Evolutionary conservation across 257 asterid species (phyloP).

Genomic region (Gynochthodes officinalis): DNA sequence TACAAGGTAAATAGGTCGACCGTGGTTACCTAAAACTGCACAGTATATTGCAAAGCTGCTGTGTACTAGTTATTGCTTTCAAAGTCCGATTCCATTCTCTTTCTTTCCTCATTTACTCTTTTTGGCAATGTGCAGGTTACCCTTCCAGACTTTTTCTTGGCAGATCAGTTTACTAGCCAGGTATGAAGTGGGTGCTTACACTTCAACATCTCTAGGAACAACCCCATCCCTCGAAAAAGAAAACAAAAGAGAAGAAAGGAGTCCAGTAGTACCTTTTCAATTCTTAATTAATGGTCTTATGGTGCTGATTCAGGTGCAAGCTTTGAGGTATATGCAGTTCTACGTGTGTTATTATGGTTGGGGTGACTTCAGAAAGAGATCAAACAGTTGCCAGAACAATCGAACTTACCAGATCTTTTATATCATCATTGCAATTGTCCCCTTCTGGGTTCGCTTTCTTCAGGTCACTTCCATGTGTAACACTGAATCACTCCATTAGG

Average conservation of each 20-base stretch:
- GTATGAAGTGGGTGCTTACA: constrained; percentile 27
- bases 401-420: constrained; percentile 29
- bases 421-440: constrained; percentile 56
- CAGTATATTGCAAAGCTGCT: neutral
- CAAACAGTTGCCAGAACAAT: constrained; percentile 29
- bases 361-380: constrained; percentile 58
- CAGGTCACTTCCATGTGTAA: constrained; percentile 69
- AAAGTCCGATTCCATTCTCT: neutral
- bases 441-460: constrained; percentile 59
- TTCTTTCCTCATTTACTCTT: neutral
- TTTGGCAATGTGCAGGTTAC: constrained; percentile 42
- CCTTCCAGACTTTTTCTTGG: constrained; percentile 77
- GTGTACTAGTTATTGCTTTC: neutral
- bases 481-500: no score
- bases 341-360: constrained; percentile 62
- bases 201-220: no score
- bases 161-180: constrained; percentile 98
- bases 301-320: constrained; percentile 58
- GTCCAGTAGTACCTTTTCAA: no score
- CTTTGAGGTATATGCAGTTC: constrained; percentile 61
- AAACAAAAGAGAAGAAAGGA: no score
- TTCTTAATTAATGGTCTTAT: neutral
- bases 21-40: neutral
- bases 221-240: no score
- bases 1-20: constrained; percentile 51